Evolutionary conservation across 352 stramenopile species (phyloP).

Genomic region (Achlya hypogyna): DNA sequence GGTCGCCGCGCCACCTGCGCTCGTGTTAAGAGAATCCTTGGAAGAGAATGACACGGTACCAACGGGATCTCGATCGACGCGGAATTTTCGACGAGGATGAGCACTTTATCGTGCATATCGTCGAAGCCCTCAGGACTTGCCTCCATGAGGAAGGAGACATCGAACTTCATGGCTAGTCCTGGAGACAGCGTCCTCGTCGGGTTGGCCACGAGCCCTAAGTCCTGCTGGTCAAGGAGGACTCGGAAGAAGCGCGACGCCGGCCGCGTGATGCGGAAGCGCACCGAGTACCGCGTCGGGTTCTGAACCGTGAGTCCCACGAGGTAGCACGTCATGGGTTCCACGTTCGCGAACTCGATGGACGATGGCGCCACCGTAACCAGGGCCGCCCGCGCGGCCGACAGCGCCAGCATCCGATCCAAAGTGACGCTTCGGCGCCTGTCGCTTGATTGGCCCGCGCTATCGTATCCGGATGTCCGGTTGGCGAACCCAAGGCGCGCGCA

Average conservation of each 20-base stretch:
- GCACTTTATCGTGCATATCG: constrained; percentile 44
- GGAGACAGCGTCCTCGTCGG: constrained; percentile 52
- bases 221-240: constrained; percentile 39
- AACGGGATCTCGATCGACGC: constrained; percentile 52
- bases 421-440: no score
- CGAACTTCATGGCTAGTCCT: constrained; percentile 48
- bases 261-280: constrained; percentile 59
- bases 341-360: constrained; percentile 50
- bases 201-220: constrained; percentile 58
- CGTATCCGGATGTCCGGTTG: constrained; percentile 6
- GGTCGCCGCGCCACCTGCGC: constrained; percentile 30
- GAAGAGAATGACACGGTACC: constrained; percentile 10
- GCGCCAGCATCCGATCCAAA: background rate
- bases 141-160: constrained; percentile 45
- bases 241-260: constrained; percentile 43
- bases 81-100: constrained; percentile 48
- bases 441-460: background rate
- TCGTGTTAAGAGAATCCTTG: background rate
- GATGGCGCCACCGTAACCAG: constrained; percentile 52
- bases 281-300: constrained; percentile 51
- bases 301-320: constrained; percentile 46
- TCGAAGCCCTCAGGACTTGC: background rate
- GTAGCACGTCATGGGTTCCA: constrained; percentile 55
- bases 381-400: background rate
- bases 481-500: background rate